Evolutionary conservation across 73 alveolate species (phyloP), one percentile per base, ranked within the genome.

Genomic region (Durusdinium trenchii): DNA sequence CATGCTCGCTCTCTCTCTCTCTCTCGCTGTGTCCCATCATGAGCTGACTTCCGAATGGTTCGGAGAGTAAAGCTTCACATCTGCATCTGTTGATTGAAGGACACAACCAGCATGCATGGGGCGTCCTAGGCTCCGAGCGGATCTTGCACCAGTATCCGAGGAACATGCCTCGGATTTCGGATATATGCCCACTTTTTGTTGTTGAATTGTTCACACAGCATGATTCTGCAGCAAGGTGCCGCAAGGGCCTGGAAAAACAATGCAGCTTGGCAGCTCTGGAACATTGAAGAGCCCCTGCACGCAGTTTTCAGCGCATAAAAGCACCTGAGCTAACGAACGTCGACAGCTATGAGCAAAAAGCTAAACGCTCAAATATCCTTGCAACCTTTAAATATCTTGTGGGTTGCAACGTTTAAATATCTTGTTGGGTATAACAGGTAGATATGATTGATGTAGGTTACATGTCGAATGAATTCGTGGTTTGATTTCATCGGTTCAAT

Each of bases 201-300:
- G 1, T 23, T 1, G 18, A 60, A 23, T 1, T 1, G 30, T 60
- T 32, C 30, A 32, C n/a, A 23, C 73, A 60, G 30, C n/a, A n/a
- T n/a, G n/a, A n/a, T n/a, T n/a, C n/a, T n/a, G n/a, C n/a, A n/a
- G n/a, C n/a, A n/a, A n/a, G n/a, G n/a, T n/a, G n/a, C n/a, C n/a
- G n/a, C n/a, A n/a, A n/a, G n/a, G n/a, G n/a, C n/a, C n/a, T n/a
- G n/a, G 73, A 23, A 23, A 2, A 32, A 23, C 18, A 60, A 32
- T 75, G 7, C 26, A 75, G 85, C 85, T 75, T 75, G 35, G 71
- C 30, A 20, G 69, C 98, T 47, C 87, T 26, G 98, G 98, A 67
- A 91, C 98, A 36, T 91, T 91, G 98, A 91, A 91, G 38, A 91
- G 89, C 89, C 98, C 98, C 89, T 91, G 98, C 84, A 91, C 89